Base-by-base conservation (phyloP, 441 rosid genomes). In the Manihot esculenta region DNA sequence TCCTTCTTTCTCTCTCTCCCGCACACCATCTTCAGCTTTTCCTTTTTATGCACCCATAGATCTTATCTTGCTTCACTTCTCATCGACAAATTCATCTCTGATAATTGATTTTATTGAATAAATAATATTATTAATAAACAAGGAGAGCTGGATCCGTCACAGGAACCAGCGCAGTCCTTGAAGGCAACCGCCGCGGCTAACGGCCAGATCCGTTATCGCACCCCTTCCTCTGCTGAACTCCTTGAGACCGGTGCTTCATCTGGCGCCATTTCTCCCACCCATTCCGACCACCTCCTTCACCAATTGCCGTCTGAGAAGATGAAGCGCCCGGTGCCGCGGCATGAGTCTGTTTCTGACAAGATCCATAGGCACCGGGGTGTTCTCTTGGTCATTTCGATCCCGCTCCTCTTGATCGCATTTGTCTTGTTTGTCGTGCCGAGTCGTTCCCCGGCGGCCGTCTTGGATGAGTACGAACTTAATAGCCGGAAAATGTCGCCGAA, bases 151-250 rank as follows among this genome's bases (percentile, higher is more conserved):
- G 96, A 93, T 86, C 85, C 89, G 64, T 77, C 72, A 64, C 84
- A 79, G 90, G 96, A 93, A 68, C 80, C 89, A 69, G 74, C 83
- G 76, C 89, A 79, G 80, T 85, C 94, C 81, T 73, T 86, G 74
- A 86, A 65, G 74, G 83, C 79, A 69, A 69, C 71, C 35, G 68
- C 79, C 79, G 68, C 72, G 69, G 66, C 73, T 82, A 86, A 85
- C 87, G 96, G 91, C 73, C 89, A 86, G 90, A 90, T 94, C 93
- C 96, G 99, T 18, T 92, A 89, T 86, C 89, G 97, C 44, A 78
- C 98, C 3, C 94, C 96, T 20, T 94, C 98, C 58, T 88, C 97
- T 58, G 78, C 96, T 24, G 97, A 92, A 74, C 91, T 94, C 33
- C 83, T 84, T 10, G 97, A 88, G 66, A 64, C 85, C 67, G 89